Base-by-base conservation (phyloP, 768 basidiomycete genomes). In the Naganishia friedmannii region DNA sequence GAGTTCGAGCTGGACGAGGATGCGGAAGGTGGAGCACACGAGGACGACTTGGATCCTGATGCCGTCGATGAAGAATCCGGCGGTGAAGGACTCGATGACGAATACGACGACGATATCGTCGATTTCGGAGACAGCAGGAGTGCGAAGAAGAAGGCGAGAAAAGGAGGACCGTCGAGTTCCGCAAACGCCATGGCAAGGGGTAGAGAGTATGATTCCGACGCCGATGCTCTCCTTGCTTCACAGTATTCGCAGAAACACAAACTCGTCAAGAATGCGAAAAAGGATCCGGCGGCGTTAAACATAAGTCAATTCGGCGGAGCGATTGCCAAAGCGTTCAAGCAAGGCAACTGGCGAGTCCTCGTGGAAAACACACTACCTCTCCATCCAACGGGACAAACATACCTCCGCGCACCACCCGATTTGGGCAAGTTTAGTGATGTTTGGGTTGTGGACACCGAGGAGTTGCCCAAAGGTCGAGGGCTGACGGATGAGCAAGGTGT, bases 1-100 rank as follows among this genome's bases (percentile, higher is more conserved):
- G 60, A 63, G 39, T 63, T 63, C 60, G 60, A 63, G 60, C 32
- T 63, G 37, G 60, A 63, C 26, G 60, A 63, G 21, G 60, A 63
- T 6, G 60, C 60, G 4, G 60, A 63, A 9, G 60, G 46, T 15
- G 60, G 37, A 21, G 60, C 3, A 28, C 37, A 63, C 12, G 60
- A 63, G 7, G 39, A 63, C 42, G 60, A 63, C 13, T 45, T 45
- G 31, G 60, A 63, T 46, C 39, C n/a, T 6, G 60, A 45, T 21
- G 32, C 32, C 1, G 60, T 45, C 19, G 60, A 63, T 7, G 60
- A 63, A 3, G 60, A 63, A 4, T 63, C 60, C 3, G 60, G 60
- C 15, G 60, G 60, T 42, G 60, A 63, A 45, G 42, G 42, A n/a
- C 15, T 23, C 13, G 60, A 63, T 26, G 23, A 63, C 23, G 39